Conservation (phyloP, 495 filamentous ascomycete genomes). For the Tuber umbilicatum region DNA sequence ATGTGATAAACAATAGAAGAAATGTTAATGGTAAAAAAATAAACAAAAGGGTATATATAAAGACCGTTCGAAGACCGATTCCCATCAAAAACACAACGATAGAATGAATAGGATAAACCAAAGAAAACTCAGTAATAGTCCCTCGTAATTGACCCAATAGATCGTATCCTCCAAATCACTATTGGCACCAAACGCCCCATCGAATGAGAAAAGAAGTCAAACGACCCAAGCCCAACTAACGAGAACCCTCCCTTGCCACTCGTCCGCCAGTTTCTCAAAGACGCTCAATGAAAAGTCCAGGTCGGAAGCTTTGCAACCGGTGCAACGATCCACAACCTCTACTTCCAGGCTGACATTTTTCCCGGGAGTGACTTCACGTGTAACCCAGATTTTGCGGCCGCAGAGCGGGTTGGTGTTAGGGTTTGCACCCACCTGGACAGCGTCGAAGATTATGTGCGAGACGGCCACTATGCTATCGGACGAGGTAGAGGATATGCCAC, state of each 20-base stretch:
- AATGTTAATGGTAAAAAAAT: background rate
- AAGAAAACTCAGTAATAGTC: background rate
- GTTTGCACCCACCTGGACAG: conserved; percentile 47
- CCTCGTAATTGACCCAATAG: background rate
- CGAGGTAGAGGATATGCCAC: conserved; percentile 53
- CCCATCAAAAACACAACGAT: background rate
- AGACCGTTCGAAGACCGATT: background rate
- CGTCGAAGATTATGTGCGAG: conserved; percentile 62
- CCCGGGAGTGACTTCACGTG: conserved; percentile 44
- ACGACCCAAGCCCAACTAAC: conserved; percentile 64
- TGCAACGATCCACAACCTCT: conserved; percentile 69
- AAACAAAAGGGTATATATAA: conserved; percentile 2
- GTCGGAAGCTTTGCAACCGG: conserved; percentile 57
- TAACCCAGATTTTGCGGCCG: conserved; percentile 56
- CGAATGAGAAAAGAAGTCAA: background rate
- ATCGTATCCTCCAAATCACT: background rate
- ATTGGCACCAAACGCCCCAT: background rate
- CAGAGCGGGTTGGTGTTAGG: conserved; percentile 68
- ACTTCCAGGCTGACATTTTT: conserved; percentile 54
- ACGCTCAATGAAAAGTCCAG: conserved; percentile 59
- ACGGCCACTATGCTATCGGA: conserved; percentile 60
- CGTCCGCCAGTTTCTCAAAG: conserved; percentile 56
- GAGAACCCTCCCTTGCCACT: conserved; percentile 53
- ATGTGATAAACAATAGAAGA: background rate
- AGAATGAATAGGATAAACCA: background rate